Conservation (phyloP, 2,329 filamentous ascomycete genomes). For the Cladophialophora exuberans region DNA sequence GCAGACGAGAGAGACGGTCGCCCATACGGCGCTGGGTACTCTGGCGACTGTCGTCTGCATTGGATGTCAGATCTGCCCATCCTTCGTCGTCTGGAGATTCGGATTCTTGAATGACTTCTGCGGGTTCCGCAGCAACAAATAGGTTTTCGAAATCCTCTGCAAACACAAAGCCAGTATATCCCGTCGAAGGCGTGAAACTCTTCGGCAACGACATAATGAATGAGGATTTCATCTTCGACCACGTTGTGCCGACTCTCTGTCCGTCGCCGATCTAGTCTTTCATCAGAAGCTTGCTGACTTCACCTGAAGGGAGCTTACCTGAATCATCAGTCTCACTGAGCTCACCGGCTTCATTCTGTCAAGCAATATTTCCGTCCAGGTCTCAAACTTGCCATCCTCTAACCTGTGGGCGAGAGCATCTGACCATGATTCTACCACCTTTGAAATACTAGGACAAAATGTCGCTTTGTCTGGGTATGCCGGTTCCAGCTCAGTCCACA, state of each 20-base stretch:
- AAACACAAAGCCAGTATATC: not conserved
- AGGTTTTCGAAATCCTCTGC: slow-evolving; percentile 9
- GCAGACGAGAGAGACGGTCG: not conserved
- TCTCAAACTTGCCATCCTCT: slow-evolving; percentile 6
- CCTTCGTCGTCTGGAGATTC: slow-evolving; percentile 4
- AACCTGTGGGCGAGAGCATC: slow-evolving; percentile 5
- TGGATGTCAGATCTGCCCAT: slow-evolving; percentile 11
- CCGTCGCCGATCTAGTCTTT: slow-evolving; percentile 1
- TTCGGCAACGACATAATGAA: slow-evolving; percentile 7
- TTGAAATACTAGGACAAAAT: slow-evolving; percentile 4
- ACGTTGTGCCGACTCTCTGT: slow-evolving; percentile 4
- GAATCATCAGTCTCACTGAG: slow-evolving; percentile 4
- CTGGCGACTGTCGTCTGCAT: slow-evolving; percentile 1
- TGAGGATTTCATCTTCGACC: not conserved
- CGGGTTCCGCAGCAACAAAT: not conserved
- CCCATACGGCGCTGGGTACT: not conserved
- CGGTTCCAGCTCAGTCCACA: slow-evolving; percentile 16
- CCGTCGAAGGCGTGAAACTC: not conserved
- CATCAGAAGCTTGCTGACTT: not conserved
- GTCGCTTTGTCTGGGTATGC: slow-evolving; percentile 12
- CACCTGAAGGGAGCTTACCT: not conserved
- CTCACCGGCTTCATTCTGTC: slow-evolving; percentile 3
- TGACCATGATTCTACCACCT: slow-evolving; percentile 7
- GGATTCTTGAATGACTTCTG: not conserved
- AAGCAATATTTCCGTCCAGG: slow-evolving; percentile 14